Evolutionary conservation across 2,329 filamentous ascomycete species (phyloP).

Genomic region (Cladosporium halotolerans): DNA sequence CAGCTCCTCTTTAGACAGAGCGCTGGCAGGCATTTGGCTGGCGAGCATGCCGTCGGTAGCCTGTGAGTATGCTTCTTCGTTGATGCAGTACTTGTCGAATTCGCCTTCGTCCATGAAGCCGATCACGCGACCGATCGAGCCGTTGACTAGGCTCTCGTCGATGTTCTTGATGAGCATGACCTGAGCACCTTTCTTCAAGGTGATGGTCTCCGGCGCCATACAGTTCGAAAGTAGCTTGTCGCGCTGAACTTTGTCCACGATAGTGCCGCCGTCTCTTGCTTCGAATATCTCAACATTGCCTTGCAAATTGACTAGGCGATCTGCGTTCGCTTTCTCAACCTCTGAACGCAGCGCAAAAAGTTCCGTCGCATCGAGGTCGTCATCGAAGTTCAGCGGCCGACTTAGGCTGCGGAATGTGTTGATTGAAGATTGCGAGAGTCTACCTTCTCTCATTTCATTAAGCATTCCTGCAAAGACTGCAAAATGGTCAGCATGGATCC

Average conservation of each 20-base stretch:
- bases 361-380: conserved; percentile 77
- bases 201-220: conserved; percentile 79
- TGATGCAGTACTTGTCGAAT: conserved; percentile 27
- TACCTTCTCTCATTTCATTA: conserved; percentile 93
- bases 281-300: conserved; percentile 64
- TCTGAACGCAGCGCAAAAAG: conserved; percentile 86
- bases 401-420: conserved; percentile 67
- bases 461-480: conserved; percentile 85
- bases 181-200: conserved; percentile 84
- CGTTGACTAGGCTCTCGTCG: conserved; percentile 89
- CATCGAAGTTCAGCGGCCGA: conserved; percentile 64
- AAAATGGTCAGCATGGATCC: conserved; percentile 22
- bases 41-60: conserved; percentile 29
- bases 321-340: conserved; percentile 79
- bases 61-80: conserved; percentile 21
- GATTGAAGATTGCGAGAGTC: conserved; percentile 69
- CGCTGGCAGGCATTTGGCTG: background rate
- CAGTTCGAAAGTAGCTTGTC: conserved; percentile 80
- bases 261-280: conserved; percentile 66
- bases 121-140: conserved; percentile 79
- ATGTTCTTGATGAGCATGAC: conserved; percentile 99
- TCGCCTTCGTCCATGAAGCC: conserved; percentile 67
- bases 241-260: conserved; percentile 58
- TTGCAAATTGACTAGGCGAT: conserved; percentile 63
- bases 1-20: conserved; percentile 25